Evolutionary conservation across 2,329 filamentous ascomycete genomes (phyloP), one percentile per base, ranked within the genome.

Genomic region (Penicillium sclerotiorum): DNA sequence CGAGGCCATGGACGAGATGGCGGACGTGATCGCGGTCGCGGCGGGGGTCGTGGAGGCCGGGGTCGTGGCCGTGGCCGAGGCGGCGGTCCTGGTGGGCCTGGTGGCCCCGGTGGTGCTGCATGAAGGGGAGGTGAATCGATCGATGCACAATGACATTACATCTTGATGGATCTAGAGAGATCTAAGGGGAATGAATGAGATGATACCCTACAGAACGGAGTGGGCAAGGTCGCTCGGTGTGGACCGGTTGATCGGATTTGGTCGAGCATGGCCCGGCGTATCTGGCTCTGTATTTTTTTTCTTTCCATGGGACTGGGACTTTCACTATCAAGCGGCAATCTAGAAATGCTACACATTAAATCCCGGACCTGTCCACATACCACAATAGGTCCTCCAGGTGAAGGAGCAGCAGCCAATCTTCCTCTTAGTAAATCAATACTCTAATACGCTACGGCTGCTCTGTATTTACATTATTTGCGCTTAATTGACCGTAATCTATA

Each of bases 1-100:
- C 72, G 74, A 43, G 72, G 70, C 35, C 66, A 72, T 54, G 65
- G 74, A 43, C 70, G 71, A 28, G 43, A 37, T 43, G 69, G 73
- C 51, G 69, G 74, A 25, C 71, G 74, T 21, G 73, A 73, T 47
- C 70, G 72, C 45, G 72, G 74, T 32, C 70, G 76, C 32, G 73
- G 74, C 30, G 66, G 73, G 59, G 74, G 72, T 32, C 63, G 70
- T 41, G 67, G 65, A 15, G 27, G 37, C 20, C 20, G 47, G 35
- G 47, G 47, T 22, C 25, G 32, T 15, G 40, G 47, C 15, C 30
- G 47, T 17, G 40, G 32, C 25, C 40, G 46, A 13, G 42, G 51
- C 25, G 48, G 49, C 20, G 49, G 49, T 33, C 38, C 43, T 17
- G 22, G 30, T 30, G 42, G n/a, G n/a, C n/a, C n/a, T n/a, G n/a